Conservation (phyloP, 208 protist genomes). For the Angomonas ambiguus region DNA sequence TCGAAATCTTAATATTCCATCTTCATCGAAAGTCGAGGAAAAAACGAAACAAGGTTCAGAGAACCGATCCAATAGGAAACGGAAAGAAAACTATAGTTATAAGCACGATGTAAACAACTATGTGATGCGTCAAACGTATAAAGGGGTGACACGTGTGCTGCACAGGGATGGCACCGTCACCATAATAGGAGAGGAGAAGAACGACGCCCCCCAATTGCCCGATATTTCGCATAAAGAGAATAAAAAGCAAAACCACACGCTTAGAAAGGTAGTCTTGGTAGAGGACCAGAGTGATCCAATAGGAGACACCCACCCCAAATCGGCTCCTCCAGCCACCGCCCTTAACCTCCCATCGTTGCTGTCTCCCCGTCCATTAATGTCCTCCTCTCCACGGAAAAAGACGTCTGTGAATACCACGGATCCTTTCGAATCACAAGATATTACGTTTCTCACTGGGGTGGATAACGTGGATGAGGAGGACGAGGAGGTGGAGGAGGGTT, state of each 20-base stretch:
- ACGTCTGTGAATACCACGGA: not conserved
- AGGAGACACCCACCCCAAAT: not conserved
- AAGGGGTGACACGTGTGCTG: slow-evolving; percentile 34
- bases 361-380: not conserved
- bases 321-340: not conserved
- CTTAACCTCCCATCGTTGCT: not conserved
- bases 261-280: not conserved
- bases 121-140: slow-evolving; percentile 29
- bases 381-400: not conserved
- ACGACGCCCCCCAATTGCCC: not conserved
- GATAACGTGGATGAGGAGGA: not conserved
- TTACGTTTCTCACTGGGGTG: not conserved
- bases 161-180: slow-evolving; percentile 30
- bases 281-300: not conserved
- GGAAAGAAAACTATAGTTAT: not conserved
- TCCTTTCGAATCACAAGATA: not conserved
- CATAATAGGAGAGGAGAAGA: not conserved
- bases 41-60: not conserved
- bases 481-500: not conserved
- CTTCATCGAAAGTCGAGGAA: not conserved
- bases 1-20: not conserved
- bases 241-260: not conserved
- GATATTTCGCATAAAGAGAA: not conserved
- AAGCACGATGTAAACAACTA: slow-evolving; percentile 7
- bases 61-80: not conserved